These are phyloP conservation scores for Globisporangium emineosum DNA, from an alignment of 352 stramenopile genomes.

Conservation along the genomic window DNA sequence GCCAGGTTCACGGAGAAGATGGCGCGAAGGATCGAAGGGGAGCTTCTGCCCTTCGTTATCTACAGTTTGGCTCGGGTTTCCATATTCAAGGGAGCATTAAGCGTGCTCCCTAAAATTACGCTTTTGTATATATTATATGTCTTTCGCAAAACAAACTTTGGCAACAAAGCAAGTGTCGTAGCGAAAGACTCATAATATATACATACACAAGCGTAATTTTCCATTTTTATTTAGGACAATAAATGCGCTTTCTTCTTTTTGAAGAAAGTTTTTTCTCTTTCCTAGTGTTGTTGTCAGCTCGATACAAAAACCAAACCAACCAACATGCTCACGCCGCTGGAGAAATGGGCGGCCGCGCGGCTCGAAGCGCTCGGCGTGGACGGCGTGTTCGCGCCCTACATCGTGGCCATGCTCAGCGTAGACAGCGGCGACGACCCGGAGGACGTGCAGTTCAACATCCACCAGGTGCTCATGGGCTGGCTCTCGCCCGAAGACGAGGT, in stretches of 20 bases:
- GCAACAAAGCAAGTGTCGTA: too few species aligned
- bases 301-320: slow-evolving; percentile 7
- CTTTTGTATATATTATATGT: too few species aligned
- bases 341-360: slow-evolving; percentile 60
- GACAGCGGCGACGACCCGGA: slow-evolving; percentile 44
- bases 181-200: too few species aligned
- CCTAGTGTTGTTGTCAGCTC: background rate
- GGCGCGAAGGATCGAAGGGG: background rate
- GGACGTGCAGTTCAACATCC: slow-evolving; percentile 66
- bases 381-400: slow-evolving; percentile 80
- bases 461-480: slow-evolving; percentile 85
- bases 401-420: slow-evolving; percentile 70
- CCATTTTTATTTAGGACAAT: too few species aligned
- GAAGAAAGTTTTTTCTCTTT: background rate
- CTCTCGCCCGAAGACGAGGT: slow-evolving; percentile 74
- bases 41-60: background rate
- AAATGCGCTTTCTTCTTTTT: slow-evolving; percentile 4
- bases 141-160: too few species aligned
- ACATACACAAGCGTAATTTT: too few species aligned
- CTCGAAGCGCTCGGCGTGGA: slow-evolving; percentile 75
- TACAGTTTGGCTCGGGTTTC: background rate
- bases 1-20: slow-evolving; percentile 37
- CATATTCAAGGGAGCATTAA: background rate
- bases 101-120: too few species aligned
- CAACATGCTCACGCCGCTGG: slow-evolving; percentile 32